Percentiles rank a stretch among this genome's conserved stretches.
phyloP scores from a whole-genome alignment of 495 filamentous ascomycete species.

The Astrothelium subdiscretum region DNA sequence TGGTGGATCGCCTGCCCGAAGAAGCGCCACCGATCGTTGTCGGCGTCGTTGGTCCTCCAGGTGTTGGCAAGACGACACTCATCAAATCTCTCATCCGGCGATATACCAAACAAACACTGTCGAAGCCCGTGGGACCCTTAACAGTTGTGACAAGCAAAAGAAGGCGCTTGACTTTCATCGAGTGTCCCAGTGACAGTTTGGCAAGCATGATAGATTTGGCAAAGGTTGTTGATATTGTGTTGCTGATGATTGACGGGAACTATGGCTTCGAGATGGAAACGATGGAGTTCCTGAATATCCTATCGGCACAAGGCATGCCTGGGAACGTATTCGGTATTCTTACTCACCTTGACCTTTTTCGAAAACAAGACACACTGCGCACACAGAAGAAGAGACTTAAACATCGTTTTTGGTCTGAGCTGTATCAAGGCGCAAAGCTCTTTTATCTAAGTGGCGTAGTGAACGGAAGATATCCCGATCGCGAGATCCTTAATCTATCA shows the following conservation, averaged over 20 bases:
- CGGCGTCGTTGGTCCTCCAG: conserved; percentile 84
- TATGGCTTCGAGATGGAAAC: conserved; percentile 99
- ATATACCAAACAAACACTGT: conserved; percentile 90
- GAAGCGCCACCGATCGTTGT: conserved; percentile 91
- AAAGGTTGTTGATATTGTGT: conserved; percentile 91
- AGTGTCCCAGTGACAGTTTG: conserved; percentile 87
- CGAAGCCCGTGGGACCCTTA: conserved; percentile 78
- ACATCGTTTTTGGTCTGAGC: conserved; percentile 88
- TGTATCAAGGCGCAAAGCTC: conserved; percentile 91
- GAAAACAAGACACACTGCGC: conserved; percentile 76
- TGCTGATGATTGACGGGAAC: conserved; percentile 96
- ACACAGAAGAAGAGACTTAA: conserved; percentile 93
- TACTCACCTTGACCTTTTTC: conserved; percentile 91
- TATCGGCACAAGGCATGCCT: conserved; percentile 86
- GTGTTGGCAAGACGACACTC: conserved; percentile 68
- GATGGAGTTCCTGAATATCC: conserved; percentile 94
- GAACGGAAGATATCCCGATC: conserved; percentile 91
- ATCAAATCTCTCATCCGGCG: conserved; percentile 87
- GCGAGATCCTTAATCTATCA: conserved; percentile 89
- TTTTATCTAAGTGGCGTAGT: conserved; percentile 94
- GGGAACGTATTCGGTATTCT: conserved; percentile 96
- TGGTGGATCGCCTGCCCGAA: conserved; percentile 87
- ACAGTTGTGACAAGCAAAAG: conserved; percentile 92
- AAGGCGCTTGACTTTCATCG: conserved; percentile 84
- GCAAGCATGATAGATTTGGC: conserved; percentile 91